These are phyloP conservation scores for Backusella westeae DNA, from an alignment of 192 early-diverging fungal genomes.

Conservation along the genomic window DNA sequence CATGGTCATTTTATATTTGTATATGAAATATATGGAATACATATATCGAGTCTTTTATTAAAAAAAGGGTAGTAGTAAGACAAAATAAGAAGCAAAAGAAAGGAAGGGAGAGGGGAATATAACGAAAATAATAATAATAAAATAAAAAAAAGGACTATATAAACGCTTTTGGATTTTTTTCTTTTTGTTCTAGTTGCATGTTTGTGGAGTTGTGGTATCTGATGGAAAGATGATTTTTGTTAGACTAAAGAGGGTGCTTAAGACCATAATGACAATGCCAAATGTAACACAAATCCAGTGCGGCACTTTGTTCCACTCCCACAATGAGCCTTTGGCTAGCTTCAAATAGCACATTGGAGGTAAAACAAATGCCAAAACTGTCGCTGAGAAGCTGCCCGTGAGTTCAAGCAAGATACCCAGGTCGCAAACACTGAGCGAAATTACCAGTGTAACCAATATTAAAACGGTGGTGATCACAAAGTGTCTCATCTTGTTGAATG, in stretches of 20 bases:
- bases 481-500: slow-evolving; percentile 64
- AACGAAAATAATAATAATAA: neutral
- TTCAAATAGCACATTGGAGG: slow-evolving; percentile 81
- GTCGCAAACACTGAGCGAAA: slow-evolving; percentile 77
- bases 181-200: neutral
- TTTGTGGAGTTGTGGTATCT: neutral
- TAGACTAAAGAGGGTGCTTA: slow-evolving; percentile 56
- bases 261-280: slow-evolving; percentile 69
- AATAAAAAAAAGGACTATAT: neutral
- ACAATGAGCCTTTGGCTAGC: slow-evolving; percentile 58
- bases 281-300: slow-evolving; percentile 74
- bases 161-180: neutral
- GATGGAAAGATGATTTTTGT: slow-evolving; percentile 22
- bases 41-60: neutral
- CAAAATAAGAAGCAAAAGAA: neutral
- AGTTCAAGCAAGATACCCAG: slow-evolving; percentile 86
- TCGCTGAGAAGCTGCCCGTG: slow-evolving; percentile 86
- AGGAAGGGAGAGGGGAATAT: neutral
- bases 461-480: slow-evolving; percentile 66
- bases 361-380: slow-evolving; percentile 85
- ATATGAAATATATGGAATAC: neutral
- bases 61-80: neutral
- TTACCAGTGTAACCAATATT: slow-evolving; percentile 55
- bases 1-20: neutral
- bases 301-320: slow-evolving; percentile 57